A percentile compares a stretch with the other conserved stretches of the same genome.
phyloP scores from a whole-genome alignment of 1,284 basidiomycete genomes.

The Garcileccinum viscosum region DNA sequence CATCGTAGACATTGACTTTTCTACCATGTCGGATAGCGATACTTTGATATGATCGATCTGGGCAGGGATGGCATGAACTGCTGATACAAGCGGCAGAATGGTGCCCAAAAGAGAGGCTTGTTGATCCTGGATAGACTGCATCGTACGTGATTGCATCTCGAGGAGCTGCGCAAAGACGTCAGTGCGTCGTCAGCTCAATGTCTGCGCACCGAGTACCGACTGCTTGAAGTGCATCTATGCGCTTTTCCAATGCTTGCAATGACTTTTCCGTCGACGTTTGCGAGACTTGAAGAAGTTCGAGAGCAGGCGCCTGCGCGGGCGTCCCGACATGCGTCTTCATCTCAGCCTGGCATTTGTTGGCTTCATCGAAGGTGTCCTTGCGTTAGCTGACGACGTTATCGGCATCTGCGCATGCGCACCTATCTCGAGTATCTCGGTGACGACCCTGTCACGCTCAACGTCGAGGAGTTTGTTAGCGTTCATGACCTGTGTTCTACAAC shows the following conservation, averaged over 20 bases:
- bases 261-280: conserved; percentile 45
- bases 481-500: conserved; percentile 49
- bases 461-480: conserved; percentile 52
- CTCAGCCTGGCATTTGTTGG: conserved; percentile 64
- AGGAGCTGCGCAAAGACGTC: conserved; percentile 35
- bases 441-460: conserved; percentile 50
- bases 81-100: conserved; percentile 60
- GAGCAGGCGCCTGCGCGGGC: conserved; percentile 55
- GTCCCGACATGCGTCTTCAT: conserved; percentile 61
- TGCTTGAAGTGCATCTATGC: conserved; percentile 61
- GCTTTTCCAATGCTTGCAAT: conserved; percentile 57
- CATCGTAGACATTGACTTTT: conserved; percentile 23
- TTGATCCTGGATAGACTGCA: conserved; percentile 51
- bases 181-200: conserved; percentile 1
- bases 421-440: conserved; percentile 51
- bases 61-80: conserved; percentile 60
- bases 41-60: conserved; percentile 52
- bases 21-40: conserved; percentile 23
- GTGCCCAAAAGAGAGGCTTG: conserved; percentile 48
- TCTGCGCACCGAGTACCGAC: conserved; percentile 44
- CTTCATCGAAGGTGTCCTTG: conserved; percentile 38
- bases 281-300: conserved; percentile 49
- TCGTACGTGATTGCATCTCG: conserved; percentile 57
- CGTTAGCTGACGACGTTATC: neutral
- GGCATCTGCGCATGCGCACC: conserved; percentile 35